Base-by-base conservation (phyloP, 75 land plant species). In the Pinus albicaulis region DNA sequence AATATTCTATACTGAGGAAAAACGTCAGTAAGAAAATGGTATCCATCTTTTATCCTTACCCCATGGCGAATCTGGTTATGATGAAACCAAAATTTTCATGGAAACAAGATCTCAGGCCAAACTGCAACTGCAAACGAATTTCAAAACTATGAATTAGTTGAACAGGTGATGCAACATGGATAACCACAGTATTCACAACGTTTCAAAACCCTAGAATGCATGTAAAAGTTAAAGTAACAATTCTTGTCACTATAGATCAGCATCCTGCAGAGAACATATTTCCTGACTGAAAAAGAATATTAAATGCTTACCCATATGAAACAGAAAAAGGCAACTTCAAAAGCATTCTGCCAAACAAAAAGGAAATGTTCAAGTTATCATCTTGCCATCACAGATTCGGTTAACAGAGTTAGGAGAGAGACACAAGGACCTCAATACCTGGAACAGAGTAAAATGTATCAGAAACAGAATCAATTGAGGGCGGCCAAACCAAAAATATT, bases 401-500 rank as follows among this genome's bases (percentile, higher is more conserved):
- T 38, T 24, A 13, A 68, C 17, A 68, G 13, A 36, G 28, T 7
- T 34, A 78, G 23, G 24, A 6, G n/a, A 24, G 70, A 17, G 56
- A 55, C 56, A 19, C 44, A 17, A 55, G 34, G 31, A 24, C 15
- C 48, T 56, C 12, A 25, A 26, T 74, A 93, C 96, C 96, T 82
- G 85, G 82, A 94, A 95, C 55, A 95, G 86, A 31, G 87, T 83
- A 72, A 90, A 89, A 76, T 95, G 88, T 28, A 95, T 86, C 57
- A 89, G 77, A 48, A 71, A 86, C 55, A 95, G 90, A 38, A 95
- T 34, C 55, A 95, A 44, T 38, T 68, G 59, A 3, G 98, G 98
- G 56, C 84, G 77, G 17, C 71, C 76, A 72, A 95, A 92, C 98
- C 98, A 95, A 65, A 95, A 95, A 17, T 86, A 85, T 12, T 92